phyloP scores from a whole-genome alignment of 2,329 filamentous ascomycete genomes.

The Cladosporium sp. region DNA sequence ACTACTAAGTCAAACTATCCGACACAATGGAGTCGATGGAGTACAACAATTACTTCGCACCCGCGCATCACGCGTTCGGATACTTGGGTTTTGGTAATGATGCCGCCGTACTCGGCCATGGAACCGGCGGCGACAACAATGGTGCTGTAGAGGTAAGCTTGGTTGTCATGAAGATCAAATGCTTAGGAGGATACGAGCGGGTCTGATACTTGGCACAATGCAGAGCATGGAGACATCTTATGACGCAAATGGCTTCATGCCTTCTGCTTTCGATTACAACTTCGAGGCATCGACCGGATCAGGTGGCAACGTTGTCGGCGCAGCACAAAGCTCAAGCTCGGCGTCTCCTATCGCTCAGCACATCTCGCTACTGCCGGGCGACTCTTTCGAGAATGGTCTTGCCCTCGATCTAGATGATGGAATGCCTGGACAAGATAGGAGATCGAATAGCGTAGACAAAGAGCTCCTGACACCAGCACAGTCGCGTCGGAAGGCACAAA shows the following conservation, averaged over 20 bases:
- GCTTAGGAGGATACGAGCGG: background rate
- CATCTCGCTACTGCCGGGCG: slow-evolving; percentile 32
- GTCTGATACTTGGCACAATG: background rate
- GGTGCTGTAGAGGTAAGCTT: slow-evolving; percentile 37
- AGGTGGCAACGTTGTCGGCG: slow-evolving; percentile 23
- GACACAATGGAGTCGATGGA: slow-evolving; percentile 50
- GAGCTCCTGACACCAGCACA: slow-evolving; percentile 49
- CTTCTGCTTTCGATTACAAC: slow-evolving; percentile 25
- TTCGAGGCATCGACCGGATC: slow-evolving; percentile 24
- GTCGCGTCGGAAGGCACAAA: slow-evolving; percentile 67
- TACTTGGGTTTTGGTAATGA: slow-evolving; percentile 39
- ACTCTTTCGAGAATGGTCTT: slow-evolving; percentile 47
- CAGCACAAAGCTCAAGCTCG: slow-evolving; percentile 25
- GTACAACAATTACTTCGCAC: slow-evolving; percentile 54
- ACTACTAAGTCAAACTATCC: background rate
- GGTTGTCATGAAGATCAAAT: background rate
- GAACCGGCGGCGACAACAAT: slow-evolving; percentile 42
- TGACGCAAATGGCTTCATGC: slow-evolving; percentile 26
- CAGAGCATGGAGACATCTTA: slow-evolving; percentile 32
- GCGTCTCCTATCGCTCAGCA: slow-evolving; percentile 30
- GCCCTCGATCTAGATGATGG: slow-evolving; percentile 41
- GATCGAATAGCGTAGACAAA: slow-evolving; percentile 51
- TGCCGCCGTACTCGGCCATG: slow-evolving; percentile 45
- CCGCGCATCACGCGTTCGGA: slow-evolving; percentile 49
- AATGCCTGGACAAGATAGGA: slow-evolving; percentile 27